These are phyloP conservation scores for Populus ilicifolia DNA, from an alignment of 345 rosid genomes.

Conservation along the genomic window DNA sequence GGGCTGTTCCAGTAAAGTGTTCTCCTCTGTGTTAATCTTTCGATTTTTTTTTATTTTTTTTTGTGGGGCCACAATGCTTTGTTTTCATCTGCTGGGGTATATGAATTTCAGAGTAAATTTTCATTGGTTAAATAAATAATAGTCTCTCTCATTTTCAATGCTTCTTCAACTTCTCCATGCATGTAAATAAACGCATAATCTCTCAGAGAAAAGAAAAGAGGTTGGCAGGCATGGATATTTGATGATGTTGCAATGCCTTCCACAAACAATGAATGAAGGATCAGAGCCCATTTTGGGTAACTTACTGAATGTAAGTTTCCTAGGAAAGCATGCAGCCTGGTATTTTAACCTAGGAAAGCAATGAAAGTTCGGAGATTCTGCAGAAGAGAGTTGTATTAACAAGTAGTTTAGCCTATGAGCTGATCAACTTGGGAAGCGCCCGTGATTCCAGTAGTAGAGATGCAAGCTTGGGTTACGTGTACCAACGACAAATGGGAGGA, in stretches of 20 bases:
- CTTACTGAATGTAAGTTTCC: not conserved
- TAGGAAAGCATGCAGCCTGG: not conserved
- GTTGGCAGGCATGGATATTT: not conserved
- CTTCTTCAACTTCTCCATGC: not conserved
- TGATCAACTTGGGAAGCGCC: not conserved
- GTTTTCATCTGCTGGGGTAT: not conserved
- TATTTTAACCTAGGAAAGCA: not conserved
- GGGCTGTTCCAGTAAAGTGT: not conserved
- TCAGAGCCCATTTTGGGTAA: not conserved
- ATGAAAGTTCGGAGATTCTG: no score
- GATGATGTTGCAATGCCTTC: not conserved
- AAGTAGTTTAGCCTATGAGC: not conserved
- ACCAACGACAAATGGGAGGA: not conserved
- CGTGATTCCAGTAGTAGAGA: not conserved
- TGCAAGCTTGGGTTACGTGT: constrained; percentile 10
- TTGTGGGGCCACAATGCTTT: not conserved
- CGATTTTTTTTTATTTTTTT: not conserved
- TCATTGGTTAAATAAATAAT: no score
- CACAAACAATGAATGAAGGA: not conserved
- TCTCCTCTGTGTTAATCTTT: not conserved
- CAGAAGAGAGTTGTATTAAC: no score
- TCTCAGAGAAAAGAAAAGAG: not conserved
- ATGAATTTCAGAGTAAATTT: no score
- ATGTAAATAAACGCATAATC: not conserved
- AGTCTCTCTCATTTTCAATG: no score